Evolutionary conservation across 768 basidiomycete species (phyloP).

Genomic region (Galerina marginata): DNA sequence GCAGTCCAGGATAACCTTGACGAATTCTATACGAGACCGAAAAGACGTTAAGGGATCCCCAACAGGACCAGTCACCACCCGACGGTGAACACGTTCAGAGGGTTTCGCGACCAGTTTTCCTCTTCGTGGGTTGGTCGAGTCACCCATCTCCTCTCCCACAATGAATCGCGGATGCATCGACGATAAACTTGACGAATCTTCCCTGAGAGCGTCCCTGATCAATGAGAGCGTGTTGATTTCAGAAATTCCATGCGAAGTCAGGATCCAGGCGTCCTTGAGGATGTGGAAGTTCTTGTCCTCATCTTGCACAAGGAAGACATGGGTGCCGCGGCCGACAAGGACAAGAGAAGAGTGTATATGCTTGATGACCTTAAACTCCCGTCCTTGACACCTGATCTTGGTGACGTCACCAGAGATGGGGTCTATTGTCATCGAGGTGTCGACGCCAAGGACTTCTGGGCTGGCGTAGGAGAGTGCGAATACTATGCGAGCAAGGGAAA

Average conservation of each 20-base stretch:
- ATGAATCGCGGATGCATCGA: not conserved
- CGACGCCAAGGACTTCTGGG: slow-evolving; percentile 9
- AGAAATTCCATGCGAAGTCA: not conserved
- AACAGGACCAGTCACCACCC: slow-evolving; percentile 8
- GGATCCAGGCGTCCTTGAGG: slow-evolving; percentile 16
- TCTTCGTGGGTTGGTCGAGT: not conserved
- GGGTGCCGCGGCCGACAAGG: slow-evolving; percentile 12
- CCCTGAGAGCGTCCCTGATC: not conserved
- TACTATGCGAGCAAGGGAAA: slow-evolving; percentile 4
- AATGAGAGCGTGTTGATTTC: not conserved
- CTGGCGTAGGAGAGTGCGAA: slow-evolving; percentile 11
- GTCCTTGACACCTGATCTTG: not conserved
- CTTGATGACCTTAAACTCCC: slow-evolving; percentile 1
- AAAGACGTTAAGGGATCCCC: slow-evolving; percentile 11
- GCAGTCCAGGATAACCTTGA: slow-evolving; percentile 8
- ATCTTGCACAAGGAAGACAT: slow-evolving; percentile 5
- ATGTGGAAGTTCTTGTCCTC: not conserved
- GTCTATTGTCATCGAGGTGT: slow-evolving; percentile 3
- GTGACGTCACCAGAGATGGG: not conserved
- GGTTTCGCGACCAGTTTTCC: not conserved
- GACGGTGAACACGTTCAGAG: slow-evolving; percentile 2
- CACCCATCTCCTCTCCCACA: not conserved
- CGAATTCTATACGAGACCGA: slow-evolving; percentile 7
- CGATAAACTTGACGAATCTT: not conserved
- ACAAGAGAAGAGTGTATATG: slow-evolving; percentile 3